phyloP scores from a whole-genome alignment of 306 rosid species.

The Astragalus membranaceus region DNA sequence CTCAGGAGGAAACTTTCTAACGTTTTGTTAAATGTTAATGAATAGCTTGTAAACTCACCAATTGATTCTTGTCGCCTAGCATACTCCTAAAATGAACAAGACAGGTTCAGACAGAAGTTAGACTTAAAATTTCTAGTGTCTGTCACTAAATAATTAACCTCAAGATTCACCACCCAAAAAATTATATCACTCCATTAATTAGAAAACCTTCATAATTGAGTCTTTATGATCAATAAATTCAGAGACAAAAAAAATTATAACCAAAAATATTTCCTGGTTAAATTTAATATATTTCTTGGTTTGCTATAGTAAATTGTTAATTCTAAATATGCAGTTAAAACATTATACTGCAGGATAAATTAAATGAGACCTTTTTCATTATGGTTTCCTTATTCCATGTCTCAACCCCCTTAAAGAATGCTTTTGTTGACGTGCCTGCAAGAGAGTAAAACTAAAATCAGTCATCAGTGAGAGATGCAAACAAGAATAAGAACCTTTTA shows the following conservation, averaged over 20 bases:
- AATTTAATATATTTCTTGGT: background rate
- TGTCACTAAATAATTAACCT: background rate
- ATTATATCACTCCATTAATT: background rate
- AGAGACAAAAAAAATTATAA: background rate
- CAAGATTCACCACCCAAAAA: background rate
- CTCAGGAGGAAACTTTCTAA: background rate
- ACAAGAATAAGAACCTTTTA: background rate
- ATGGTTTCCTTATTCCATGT: constrained; percentile 94
- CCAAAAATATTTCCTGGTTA: background rate
- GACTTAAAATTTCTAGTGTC: background rate
- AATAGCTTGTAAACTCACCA: constrained; percentile 42
- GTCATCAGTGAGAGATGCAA: background rate
- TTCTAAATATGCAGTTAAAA: background rate
- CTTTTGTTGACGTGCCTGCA: constrained; percentile 77
- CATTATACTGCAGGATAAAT: background rate
- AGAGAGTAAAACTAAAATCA: background rate
- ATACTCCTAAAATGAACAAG: constrained; percentile 53
- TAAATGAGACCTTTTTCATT: constrained; percentile 48
- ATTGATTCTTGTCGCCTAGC: constrained; percentile 41
- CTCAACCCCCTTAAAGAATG: constrained; percentile 77
- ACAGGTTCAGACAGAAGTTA: constrained; percentile 22
- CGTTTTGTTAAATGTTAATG: background rate
- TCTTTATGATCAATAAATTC: background rate
- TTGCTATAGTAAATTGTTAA: background rate
- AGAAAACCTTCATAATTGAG: background rate